Evolutionary conservation across 768 basidiomycete species (phyloP), one percentile per base, ranked within the genome.

Genomic region (Leccinum disarticulatum): DNA sequence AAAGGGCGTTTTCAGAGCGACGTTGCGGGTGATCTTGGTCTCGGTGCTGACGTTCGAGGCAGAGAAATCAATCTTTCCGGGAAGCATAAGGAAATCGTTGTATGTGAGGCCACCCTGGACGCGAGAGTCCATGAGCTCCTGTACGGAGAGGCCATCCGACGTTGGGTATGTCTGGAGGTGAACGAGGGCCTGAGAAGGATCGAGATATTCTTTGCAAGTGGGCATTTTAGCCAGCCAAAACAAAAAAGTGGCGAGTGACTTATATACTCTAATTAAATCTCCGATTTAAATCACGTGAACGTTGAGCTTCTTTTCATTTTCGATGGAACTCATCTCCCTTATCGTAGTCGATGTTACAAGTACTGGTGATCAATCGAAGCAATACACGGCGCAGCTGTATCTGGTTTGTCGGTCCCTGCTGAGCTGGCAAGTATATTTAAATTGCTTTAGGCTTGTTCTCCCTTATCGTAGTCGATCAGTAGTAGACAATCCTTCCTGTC

Each of bases 1-100:
- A 77, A 99, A 96, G 0, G 96, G 97, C 0, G 95, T 95, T 78
- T 94, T 98, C 67, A 99, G 81, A 47, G 80, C 77, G 67, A 98
- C 91, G 66, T 97, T 97, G 57, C 90, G 87, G 25, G 96, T 97
- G 59, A 99, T 87, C 56, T 82, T 85, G 68, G 86, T 90, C 78
- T 98, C 93, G 3, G 92, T 87, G 66, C 83, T 70, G 71, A 95
- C 95, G 48, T 85, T 85, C 15, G 82, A 81, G 1, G 92, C 91
- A 11, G 90, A 80, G 74, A 99, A 99, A 79, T 95, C 87, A 69
- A 99, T 98, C 76, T 92, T 94, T 43, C 97, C 96, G 9, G 95
- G 95, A 14, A 98, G 83, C 62, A 97, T 74, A 65, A 98, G 82
- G 77, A 98, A 95, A 72, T 98, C 97, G 71, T 98, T 98, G 79